These are phyloP conservation scores for Stentor coeruleus DNA, from an alignment of 73 alveolate species.

Conservation along the genomic window DNA sequence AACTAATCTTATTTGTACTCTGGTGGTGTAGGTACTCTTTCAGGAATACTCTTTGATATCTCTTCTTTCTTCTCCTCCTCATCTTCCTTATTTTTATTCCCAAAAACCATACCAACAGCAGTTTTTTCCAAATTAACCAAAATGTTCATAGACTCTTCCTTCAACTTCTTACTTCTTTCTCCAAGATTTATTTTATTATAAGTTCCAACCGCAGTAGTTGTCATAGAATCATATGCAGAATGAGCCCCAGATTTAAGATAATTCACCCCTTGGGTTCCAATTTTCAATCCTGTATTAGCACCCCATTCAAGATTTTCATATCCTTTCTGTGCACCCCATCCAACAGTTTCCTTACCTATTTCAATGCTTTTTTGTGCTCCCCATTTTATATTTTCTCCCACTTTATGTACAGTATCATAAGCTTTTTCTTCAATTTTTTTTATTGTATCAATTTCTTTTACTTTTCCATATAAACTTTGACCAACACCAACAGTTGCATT, in stretches of 20 bases:
- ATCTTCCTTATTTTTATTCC: not conserved
- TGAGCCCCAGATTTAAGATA: not conserved
- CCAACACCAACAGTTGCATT: not conserved
- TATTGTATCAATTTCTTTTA: not conserved
- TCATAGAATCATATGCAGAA: not conserved
- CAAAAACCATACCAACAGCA: not conserved
- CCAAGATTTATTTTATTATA: not conserved
- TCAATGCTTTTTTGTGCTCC: not conserved
- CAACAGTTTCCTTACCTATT: not conserved
- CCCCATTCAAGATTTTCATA: not conserved
- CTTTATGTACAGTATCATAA: not conserved
- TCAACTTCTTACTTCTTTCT: conserved; percentile 6
- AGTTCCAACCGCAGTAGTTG: not conserved
- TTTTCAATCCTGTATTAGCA: not conserved
- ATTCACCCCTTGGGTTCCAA: not conserved
- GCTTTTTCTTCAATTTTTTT: conserved; percentile 1
- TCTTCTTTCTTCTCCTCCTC: too few relatives aligned
- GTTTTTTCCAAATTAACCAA: not conserved
- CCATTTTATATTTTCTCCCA: too few relatives aligned
- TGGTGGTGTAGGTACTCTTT: too few relatives aligned
- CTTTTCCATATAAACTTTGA: not conserved
- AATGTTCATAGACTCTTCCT: not conserved
- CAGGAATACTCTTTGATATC: too few relatives aligned
- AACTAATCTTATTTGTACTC: too few relatives aligned
- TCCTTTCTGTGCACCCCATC: not conserved